Percentiles rank a stretch among this genome's conserved stretches.
These are phyloP conservation scores for Gliomastix tumulicola DNA, from an alignment of 2,329 filamentous ascomycete species.

Conservation along the genomic window DNA sequence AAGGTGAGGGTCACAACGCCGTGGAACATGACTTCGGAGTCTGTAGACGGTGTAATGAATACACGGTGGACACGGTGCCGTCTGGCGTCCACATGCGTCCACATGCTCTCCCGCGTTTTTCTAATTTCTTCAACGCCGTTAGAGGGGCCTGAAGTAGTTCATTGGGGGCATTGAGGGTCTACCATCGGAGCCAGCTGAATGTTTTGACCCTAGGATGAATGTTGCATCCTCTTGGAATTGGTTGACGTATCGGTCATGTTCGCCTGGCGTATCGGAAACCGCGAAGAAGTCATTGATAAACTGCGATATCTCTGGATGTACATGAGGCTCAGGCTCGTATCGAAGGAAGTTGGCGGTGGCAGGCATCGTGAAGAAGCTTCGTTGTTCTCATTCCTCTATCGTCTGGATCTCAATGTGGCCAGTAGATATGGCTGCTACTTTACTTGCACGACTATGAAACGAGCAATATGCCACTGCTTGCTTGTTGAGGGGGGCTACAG, in stretches of 20 bases:
- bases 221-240: constrained; percentile 18
- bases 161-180: neutral
- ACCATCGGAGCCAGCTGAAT: constrained; percentile 14
- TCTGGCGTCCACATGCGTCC: constrained; percentile 16
- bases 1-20: constrained; percentile 18
- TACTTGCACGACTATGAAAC: no score
- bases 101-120: constrained; percentile 18
- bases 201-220: constrained; percentile 19
- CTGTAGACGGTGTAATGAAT: constrained; percentile 16
- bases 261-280: constrained; percentile 18
- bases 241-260: constrained; percentile 17
- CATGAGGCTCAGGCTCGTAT: no score
- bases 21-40: constrained; percentile 22
- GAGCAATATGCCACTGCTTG: no score
- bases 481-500: no score
- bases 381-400: no score
- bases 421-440: no score
- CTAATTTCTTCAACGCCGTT: constrained; percentile 17
- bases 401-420: no score
- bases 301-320: constrained; percentile 10
- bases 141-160: neutral
- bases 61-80: constrained; percentile 19
- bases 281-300: constrained; percentile 21
- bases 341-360: no score
- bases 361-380: no score